Conservation (phyloP, 441 rosid genomes). For the Mallotus japonicus region DNA sequence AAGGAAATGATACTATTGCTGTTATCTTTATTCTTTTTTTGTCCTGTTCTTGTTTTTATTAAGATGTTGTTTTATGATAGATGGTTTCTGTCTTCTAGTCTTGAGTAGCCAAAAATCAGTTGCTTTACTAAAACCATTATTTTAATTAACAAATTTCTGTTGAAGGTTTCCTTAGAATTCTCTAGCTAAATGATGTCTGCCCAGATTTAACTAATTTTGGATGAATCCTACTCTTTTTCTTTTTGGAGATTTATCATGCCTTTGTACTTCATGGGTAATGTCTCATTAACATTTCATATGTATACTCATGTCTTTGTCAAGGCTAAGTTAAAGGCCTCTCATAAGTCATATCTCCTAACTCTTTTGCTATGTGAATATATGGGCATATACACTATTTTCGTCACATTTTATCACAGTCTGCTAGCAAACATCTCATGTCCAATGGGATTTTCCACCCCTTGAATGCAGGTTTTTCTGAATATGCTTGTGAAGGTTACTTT, state of each 20-base stretch:
- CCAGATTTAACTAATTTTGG: background rate
- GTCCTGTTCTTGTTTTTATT: background rate
- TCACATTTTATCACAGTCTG: background rate
- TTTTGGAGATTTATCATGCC: background rate
- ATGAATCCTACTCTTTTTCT: background rate
- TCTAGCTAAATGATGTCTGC: background rate
- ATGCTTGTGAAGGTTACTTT: slow-evolving; percentile 92
- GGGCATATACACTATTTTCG: background rate
- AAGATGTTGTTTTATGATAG: background rate
- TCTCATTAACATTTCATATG: slow-evolving; percentile 2
- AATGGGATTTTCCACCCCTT: slow-evolving; percentile 10
- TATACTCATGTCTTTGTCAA: background rate
- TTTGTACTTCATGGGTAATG: background rate
- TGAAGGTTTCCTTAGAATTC: background rate
- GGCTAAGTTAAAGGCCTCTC: background rate
- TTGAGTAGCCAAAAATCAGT: background rate
- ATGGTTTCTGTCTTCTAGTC: slow-evolving; percentile 2
- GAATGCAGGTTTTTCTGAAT: slow-evolving; percentile 88
- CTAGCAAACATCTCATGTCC: background rate
- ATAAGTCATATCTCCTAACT: slow-evolving; percentile 10
- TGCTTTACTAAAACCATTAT: background rate
- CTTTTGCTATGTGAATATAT: background rate
- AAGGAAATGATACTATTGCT: background rate
- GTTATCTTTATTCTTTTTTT: background rate
- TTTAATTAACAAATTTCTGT: background rate